phyloP scores from a whole-genome alignment of 305 asterid species.

The Rubia balearica region DNA sequence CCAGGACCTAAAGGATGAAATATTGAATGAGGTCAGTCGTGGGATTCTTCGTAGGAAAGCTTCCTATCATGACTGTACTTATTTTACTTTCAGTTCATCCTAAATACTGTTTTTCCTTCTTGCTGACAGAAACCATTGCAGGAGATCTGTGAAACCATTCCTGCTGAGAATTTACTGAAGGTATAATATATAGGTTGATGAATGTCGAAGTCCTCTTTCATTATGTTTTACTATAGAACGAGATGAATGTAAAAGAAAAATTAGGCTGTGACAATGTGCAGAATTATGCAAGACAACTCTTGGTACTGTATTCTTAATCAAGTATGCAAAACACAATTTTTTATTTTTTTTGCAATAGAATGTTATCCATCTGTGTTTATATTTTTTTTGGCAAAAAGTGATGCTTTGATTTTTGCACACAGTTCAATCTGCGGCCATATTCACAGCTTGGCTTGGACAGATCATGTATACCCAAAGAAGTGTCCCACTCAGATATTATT shows the following conservation, averaged over 20 bases:
- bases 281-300: neutral
- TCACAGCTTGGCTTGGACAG: slow-evolving; percentile 77
- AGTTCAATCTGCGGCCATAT: slow-evolving; percentile 77
- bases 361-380: neutral
- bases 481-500: slow-evolving; percentile 47
- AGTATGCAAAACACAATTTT: neutral
- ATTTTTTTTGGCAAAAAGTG: slow-evolving; percentile 1
- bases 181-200: slow-evolving; percentile 28
- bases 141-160: slow-evolving; percentile 30
- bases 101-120: slow-evolving; percentile 14
- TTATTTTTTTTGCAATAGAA: neutral
- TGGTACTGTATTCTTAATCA: neutral
- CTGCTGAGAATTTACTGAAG: slow-evolving; percentile 96
- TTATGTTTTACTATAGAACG: neutral
- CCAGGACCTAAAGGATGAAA: slow-evolving; percentile 28
- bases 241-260: neutral
- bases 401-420: slow-evolving; percentile 18
- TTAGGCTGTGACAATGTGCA: neutral
- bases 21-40: slow-evolving; percentile 34
- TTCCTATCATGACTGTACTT: neutral
- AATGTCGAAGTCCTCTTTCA: neutral
- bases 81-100: neutral
- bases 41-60: neutral
- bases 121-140: slow-evolving; percentile 45
- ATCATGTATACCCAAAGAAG: slow-evolving; percentile 47